phyloP scores from a whole-genome alignment of 2,329 filamentous ascomycete genomes.

The Clarireedia sp. region DNA sequence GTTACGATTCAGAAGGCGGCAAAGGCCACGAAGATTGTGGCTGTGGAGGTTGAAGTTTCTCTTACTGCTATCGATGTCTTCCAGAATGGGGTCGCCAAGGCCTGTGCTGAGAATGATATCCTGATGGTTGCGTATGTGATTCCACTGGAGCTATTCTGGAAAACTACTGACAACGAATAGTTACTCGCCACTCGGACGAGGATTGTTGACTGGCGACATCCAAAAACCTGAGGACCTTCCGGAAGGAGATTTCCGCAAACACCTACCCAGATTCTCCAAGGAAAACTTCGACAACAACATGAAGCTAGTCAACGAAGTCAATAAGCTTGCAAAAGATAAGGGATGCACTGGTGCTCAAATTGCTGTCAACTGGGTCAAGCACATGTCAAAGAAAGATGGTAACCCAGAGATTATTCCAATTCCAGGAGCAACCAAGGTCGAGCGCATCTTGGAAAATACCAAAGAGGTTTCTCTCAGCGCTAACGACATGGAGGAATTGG shows the following conservation, averaged over 20 bases:
- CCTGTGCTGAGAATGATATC: conserved; percentile 56
- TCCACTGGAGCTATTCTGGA: neutral
- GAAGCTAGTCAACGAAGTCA: conserved; percentile 49
- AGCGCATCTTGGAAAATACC: conserved; percentile 53
- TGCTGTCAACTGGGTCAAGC: conserved; percentile 50
- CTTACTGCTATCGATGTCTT: conserved; percentile 33
- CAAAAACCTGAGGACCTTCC: conserved; percentile 46
- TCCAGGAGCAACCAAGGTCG: conserved; percentile 51
- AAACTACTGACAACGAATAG: conserved; percentile 18
- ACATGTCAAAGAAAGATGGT: conserved; percentile 24
- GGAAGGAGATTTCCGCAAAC: conserved; percentile 46
- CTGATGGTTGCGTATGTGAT: conserved; percentile 49
- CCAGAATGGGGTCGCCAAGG: conserved; percentile 33
- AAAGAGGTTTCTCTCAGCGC: conserved; percentile 41
- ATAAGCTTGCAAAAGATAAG: conserved; percentile 51
- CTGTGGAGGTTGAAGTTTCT: conserved; percentile 40
- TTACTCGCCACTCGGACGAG: conserved; percentile 63
- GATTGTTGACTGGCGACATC: conserved; percentile 48
- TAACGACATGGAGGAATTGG: conserved; percentile 44
- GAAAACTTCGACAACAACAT: conserved; percentile 59
- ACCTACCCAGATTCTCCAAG: conserved; percentile 53
- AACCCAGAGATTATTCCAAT: conserved; percentile 51
- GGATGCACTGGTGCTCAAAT: conserved; percentile 54
- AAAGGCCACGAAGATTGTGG: conserved; percentile 34
- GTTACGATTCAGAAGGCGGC: conserved; percentile 34